Percentiles rank a stretch among this genome's conserved stretches.
phyloP scores from a whole-genome alignment of 2,329 filamentous ascomycete species.

The Pseudofabraea citricarpa region DNA sequence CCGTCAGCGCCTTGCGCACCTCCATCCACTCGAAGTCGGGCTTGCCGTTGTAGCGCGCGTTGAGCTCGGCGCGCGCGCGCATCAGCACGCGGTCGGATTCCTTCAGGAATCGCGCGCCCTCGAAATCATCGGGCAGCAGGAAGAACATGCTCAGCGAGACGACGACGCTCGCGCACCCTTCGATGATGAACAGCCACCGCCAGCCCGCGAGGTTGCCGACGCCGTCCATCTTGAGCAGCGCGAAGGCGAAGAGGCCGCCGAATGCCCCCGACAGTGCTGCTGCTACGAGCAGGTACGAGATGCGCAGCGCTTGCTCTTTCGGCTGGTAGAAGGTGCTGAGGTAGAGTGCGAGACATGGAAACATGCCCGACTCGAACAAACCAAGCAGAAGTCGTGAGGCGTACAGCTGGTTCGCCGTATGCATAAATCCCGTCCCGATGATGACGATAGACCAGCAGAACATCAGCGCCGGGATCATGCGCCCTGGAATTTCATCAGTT shows the following conservation, averaged over 20 bases:
- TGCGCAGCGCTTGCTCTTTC: constrained; percentile 48
- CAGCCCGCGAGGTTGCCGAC: constrained; percentile 38
- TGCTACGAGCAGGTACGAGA: constrained; percentile 47
- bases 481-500: no score
- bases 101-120: constrained; percentile 43
- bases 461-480: constrained; percentile 4
- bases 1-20: constrained; percentile 39
- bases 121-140: constrained; percentile 40
- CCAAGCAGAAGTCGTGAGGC: constrained; percentile 42
- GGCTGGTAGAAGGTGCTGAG: constrained; percentile 51
- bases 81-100: constrained; percentile 45
- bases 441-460: constrained; percentile 44
- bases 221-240: constrained; percentile 40
- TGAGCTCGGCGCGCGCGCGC: constrained; percentile 41
- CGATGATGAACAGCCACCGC: constrained; percentile 46
- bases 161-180: constrained; percentile 40
- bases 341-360: constrained; percentile 43
- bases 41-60: not conserved
- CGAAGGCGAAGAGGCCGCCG: constrained; percentile 50
- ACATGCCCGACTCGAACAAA: constrained; percentile 42
- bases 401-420: constrained; percentile 36
- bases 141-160: constrained; percentile 40
- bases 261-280: constrained; percentile 47
- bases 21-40: constrained; percentile 46
- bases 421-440: constrained; percentile 41